Conservation (phyloP, 331 rosid species). For the Rhamnella rubrinervis region DNA sequence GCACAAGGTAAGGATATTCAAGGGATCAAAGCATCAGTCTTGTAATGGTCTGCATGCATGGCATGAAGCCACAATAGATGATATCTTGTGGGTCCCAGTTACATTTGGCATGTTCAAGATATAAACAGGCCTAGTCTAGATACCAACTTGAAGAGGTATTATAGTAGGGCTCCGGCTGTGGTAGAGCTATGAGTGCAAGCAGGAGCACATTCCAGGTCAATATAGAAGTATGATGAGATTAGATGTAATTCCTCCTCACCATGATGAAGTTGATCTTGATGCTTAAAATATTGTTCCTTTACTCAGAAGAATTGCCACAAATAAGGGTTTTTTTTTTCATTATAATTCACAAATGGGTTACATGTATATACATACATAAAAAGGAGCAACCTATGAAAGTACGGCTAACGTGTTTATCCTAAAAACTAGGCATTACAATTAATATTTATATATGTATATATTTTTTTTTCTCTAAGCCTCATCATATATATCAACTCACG, state of each 20-base stretch:
- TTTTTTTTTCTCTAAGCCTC: too few relatives aligned
- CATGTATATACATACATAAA: too few relatives aligned
- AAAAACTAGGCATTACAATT: too few relatives aligned
- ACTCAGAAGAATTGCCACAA: not conserved
- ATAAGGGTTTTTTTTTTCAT: too few relatives aligned
- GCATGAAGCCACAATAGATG: slow-evolving; percentile 81
- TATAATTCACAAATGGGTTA: too few relatives aligned
- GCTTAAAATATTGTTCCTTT: slow-evolving; percentile 35
- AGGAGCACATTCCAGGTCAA: slow-evolving; percentile 68
- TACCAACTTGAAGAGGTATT: slow-evolving; percentile 77
- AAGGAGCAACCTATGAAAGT: too few relatives aligned
- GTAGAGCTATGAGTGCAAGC: slow-evolving; percentile 84
- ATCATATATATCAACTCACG: too few relatives aligned
- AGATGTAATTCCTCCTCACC: slow-evolving; percentile 72
- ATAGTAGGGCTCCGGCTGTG: slow-evolving; percentile 88
- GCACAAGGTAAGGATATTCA: slow-evolving; percentile 86
- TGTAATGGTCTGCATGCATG: slow-evolving; percentile 90
- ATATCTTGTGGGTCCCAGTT: slow-evolving; percentile 64
- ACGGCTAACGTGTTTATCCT: too few relatives aligned
- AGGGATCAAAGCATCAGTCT: slow-evolving; percentile 84
- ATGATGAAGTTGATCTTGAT: slow-evolving; percentile 84
- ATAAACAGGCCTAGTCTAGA: slow-evolving; percentile 48
- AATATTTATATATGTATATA: too few relatives aligned
- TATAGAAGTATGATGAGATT: slow-evolving; percentile 86
- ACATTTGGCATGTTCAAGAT: slow-evolving; percentile 82